Conservation (phyloP, 129 eudicot genomes). For the Pittosporum tobira region DNA sequence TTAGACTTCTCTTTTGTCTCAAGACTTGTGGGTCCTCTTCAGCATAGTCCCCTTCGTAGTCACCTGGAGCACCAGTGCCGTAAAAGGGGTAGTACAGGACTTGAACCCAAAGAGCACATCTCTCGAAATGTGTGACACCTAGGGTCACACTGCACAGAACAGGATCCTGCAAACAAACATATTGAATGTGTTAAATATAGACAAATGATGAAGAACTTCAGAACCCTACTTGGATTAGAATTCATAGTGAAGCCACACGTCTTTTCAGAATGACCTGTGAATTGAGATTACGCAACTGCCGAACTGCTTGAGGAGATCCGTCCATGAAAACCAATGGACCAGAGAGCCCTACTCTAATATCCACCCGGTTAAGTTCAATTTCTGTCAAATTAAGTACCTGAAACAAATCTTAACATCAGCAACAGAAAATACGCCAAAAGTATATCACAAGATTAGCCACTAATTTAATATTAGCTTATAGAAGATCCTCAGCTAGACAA, state of each 20-base stretch:
- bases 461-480: not conserved
- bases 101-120: constrained; percentile 94
- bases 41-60: constrained; percentile 72
- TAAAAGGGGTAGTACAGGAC: constrained; percentile 84
- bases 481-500: not conserved
- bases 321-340: constrained; percentile 93
- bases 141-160: constrained; percentile 70
- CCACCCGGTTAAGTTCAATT: constrained; percentile 83
- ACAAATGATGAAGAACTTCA: not conserved
- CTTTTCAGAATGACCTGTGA: constrained; percentile 52
- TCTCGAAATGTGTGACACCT: constrained; percentile 90
- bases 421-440: not conserved
- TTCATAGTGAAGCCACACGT: not conserved
- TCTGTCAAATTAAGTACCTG: constrained; percentile 93
- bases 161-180: constrained; percentile 54
- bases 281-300: constrained; percentile 76
- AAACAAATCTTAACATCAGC: constrained; percentile 19
- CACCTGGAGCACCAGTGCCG: constrained; percentile 47
- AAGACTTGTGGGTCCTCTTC: constrained; percentile 74
- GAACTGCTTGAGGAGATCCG: constrained; percentile 96
- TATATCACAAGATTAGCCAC: not conserved
- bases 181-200: constrained; percentile 1
- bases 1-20: constrained; percentile 59
- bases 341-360: constrained; percentile 80
- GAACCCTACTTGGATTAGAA: not conserved